These are phyloP conservation scores for Phytophthora pluvialis DNA, from an alignment of 352 stramenopile genomes.

Conservation along the genomic window DNA sequence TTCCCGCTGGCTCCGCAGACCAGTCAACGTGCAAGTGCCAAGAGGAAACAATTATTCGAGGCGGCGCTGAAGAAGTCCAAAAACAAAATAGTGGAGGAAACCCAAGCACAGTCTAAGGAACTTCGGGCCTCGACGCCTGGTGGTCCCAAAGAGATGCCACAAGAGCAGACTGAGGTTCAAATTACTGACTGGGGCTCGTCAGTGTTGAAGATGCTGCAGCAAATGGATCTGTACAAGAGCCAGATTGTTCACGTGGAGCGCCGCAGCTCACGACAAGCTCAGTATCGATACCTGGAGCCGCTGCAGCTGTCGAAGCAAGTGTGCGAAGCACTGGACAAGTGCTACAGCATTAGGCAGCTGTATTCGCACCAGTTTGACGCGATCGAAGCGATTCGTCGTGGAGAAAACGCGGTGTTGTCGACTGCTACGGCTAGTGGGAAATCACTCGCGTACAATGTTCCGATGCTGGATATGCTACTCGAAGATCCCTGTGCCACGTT, in stretches of 20 bases:
- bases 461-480: constrained; percentile 86
- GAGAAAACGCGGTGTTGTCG: constrained; percentile 94
- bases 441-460: constrained; percentile 96
- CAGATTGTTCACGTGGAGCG: constrained; percentile 88
- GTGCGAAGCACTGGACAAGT: constrained; percentile 43
- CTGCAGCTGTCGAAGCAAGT: constrained; percentile 52
- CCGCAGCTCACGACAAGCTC: constrained; percentile 46
- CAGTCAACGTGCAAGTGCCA: constrained; percentile 61
- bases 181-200: constrained; percentile 37
- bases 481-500: constrained; percentile 64
- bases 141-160: not conserved
- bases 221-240: constrained; percentile 63
- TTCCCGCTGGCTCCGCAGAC: constrained; percentile 67
- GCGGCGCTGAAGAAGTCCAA: constrained; percentile 40
- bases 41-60: constrained; percentile 65
- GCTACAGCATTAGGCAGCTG: constrained; percentile 67
- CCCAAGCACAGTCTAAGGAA: constrained; percentile 2
- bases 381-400: constrained; percentile 89
- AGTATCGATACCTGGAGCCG: constrained; percentile 43
- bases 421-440: constrained; percentile 98
- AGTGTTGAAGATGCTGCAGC: constrained; percentile 55
- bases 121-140: not conserved
- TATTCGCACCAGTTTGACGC: constrained; percentile 93
- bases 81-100: constrained; percentile 5
- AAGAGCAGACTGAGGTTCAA: not conserved